These are phyloP conservation scores for Ogataea paraovalis DNA, from an alignment of 805 yeast species.

Conservation along the genomic window DNA sequence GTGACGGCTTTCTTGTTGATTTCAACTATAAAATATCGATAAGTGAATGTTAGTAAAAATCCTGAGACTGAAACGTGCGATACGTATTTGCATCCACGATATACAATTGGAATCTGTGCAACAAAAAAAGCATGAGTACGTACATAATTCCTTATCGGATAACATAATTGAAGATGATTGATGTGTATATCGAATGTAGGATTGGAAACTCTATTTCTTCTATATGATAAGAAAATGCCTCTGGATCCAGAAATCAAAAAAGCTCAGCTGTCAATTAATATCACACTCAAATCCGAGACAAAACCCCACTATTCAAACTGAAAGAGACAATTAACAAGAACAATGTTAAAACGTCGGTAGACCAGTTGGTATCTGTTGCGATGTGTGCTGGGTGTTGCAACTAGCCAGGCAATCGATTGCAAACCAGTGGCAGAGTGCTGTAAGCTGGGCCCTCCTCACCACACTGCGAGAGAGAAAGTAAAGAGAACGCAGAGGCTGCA, in stretches of 20 bases:
- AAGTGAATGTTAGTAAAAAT: conserved; percentile 11
- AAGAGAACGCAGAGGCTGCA: background rate
- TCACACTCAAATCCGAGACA: background rate
- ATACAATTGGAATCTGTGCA: no score
- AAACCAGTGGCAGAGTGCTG: background rate
- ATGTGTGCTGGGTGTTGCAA: background rate
- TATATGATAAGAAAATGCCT: background rate
- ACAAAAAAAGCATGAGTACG: conserved; percentile 15
- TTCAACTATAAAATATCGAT: conserved; percentile 51
- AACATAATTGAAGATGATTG: conserved; percentile 23
- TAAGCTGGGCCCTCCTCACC: background rate
- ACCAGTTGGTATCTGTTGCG: background rate
- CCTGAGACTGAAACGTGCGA: no score
- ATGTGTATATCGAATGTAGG: background rate
- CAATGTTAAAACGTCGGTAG: background rate
- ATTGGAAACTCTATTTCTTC: background rate
- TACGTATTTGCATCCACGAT: no score
- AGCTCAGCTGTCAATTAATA: background rate
- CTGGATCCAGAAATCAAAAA: background rate
- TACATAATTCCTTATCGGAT: conserved; percentile 40
- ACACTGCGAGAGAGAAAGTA: no score
- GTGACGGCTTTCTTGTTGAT: conserved; percentile 89
- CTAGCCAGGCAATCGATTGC: background rate
- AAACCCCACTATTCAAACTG: background rate
- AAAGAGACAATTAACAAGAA: background rate